Evolutionary conservation across 495 filamentous ascomycete genomes (phyloP).

Genomic region (Hypomontagnella monticulosa): DNA sequence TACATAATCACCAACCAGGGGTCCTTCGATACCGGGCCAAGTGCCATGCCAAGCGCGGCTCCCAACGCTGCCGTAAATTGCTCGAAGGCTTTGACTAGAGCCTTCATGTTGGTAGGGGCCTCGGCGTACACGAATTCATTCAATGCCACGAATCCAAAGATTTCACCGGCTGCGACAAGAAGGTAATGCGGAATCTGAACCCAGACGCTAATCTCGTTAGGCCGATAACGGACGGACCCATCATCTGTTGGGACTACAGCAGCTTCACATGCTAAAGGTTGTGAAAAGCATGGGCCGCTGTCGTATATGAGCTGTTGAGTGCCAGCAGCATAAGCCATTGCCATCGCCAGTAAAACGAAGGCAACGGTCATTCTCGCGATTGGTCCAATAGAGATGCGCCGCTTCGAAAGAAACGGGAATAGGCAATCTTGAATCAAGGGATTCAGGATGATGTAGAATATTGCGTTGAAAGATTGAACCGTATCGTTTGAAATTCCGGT

Average conservation of each 20-base stretch:
- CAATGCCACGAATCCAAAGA: slow-evolving; percentile 51
- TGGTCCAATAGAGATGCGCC: not conserved
- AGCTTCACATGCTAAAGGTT: not conserved
- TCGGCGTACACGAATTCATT: slow-evolving; percentile 63
- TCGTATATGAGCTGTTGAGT: slow-evolving; percentile 42
- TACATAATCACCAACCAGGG: slow-evolving; percentile 59
- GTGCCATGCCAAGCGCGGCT: slow-evolving; percentile 51
- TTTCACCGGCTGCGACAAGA: slow-evolving; percentile 49
- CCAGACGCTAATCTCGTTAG: slow-evolving; percentile 50
- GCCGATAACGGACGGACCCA: slow-evolving; percentile 10
- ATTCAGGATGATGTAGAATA: slow-evolving; percentile 3
- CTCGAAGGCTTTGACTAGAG: slow-evolving; percentile 47
- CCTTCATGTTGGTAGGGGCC: slow-evolving; percentile 48
- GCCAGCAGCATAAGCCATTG: slow-evolving; percentile 22
- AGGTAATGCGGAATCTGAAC: slow-evolving; percentile 54
- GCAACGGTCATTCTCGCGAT: slow-evolving; percentile 33
- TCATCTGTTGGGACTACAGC: not conserved
- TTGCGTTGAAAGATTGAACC: slow-evolving; percentile 9
- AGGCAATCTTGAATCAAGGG: slow-evolving; percentile 13
- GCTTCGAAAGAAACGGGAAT: not conserved
- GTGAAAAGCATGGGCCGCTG: slow-evolving; percentile 2
- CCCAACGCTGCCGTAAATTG: slow-evolving; percentile 55
- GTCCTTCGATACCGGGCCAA: slow-evolving; percentile 53
- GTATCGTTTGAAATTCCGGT: slow-evolving; percentile 9
- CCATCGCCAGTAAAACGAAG: slow-evolving; percentile 45